Evolutionary conservation across 176 grass and related monocot genomes (phyloP), one percentile per base, ranked within the genome.

Genomic region (Carex kokanica): DNA sequence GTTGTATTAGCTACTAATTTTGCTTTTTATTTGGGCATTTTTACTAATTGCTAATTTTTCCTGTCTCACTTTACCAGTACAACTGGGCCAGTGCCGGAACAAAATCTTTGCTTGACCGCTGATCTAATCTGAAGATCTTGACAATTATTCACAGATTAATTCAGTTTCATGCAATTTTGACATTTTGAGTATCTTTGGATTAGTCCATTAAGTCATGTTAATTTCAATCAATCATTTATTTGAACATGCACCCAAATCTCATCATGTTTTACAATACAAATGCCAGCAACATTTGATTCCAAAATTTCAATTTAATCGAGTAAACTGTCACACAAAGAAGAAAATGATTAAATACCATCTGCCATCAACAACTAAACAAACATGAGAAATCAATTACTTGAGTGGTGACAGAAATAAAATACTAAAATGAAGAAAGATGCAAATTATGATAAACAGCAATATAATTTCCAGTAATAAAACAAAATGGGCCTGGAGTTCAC

Each of bases 381-480:
- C 18, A 60, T 60, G n/a, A 60, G 20, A 60, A 45, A 1, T 45
- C 43, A 45, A 45, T 2, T 9, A 45, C 43, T 10, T 45, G 36
- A 38, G 36, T 6, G 36, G 36, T 38, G 36, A 38, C 36, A 38
- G 36, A 5, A 6, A 38, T 38, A 38, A 38, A 38, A 38, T 38
- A 38, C 4, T 38, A 55, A 56, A 31, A 78, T 32, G 31, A 8
- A 9, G 8, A 20, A 67, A 20, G 8, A 43, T 47, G 45, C 17
- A 70, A 49, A 55, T 56, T 56, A 32, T 32, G 24, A 78, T 14
- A 55, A 74, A 8, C 25, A 56, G 25, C 14, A 56, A 78, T 78
- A 78, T 78, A 25, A 78, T 56, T 78, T 78, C 51, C 15, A 18
- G 51, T 78, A 78, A 78, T 51, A 78, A 78, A 78, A 78, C 73